Percentiles rank a stretch among this genome's conserved stretches.
phyloP scores from a whole-genome alignment of 257 asterid genomes.

The Plantago major region DNA sequence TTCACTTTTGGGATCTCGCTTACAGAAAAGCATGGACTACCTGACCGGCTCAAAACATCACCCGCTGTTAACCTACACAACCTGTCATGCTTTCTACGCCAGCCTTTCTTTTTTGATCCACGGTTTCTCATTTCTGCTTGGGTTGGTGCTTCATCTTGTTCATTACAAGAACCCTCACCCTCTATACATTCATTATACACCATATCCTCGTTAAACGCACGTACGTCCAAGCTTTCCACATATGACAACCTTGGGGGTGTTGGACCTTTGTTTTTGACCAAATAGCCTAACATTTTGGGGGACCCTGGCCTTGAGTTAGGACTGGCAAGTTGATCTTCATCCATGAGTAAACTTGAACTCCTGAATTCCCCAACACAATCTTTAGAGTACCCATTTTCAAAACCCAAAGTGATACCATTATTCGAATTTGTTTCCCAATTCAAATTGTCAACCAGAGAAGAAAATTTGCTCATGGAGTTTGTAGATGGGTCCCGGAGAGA shows the following conservation, averaged over 20 bases:
- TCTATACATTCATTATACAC: constrained; percentile 32
- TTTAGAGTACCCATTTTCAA: constrained; percentile 24
- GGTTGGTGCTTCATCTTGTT: constrained; percentile 34
- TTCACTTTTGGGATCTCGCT: constrained; percentile 30
- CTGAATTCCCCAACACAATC: constrained; percentile 12
- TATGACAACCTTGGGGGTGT: constrained; percentile 1
- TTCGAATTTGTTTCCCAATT: constrained; percentile 69
- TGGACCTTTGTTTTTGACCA: constrained; percentile 19
- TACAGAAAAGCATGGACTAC: constrained; percentile 43
- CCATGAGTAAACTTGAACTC: constrained; percentile 16
- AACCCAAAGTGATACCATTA: constrained; percentile 46
- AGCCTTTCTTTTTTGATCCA: constrained; percentile 21
- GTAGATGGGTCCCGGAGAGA: constrained; percentile 92
- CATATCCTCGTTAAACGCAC: constrained; percentile 17
- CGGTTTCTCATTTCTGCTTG: constrained; percentile 22
- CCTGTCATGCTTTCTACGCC: constrained; percentile 25
- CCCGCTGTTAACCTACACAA: constrained; percentile 34
- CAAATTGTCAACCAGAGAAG: constrained; percentile 46
- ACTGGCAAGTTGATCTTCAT: constrained; percentile 23
- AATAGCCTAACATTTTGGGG: constrained; percentile 7
- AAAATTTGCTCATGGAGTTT: constrained; percentile 57
- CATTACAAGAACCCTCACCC: constrained; percentile 51
- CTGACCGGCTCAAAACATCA: constrained; percentile 34
- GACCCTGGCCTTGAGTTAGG: constrained; percentile 20
- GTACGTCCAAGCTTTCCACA: constrained; percentile 11